Percentiles rank a stretch among this genome's conserved stretches.
These are phyloP conservation scores for Penicillium digitatum DNA, from an alignment of 2,329 filamentous ascomycete genomes.

Conservation along the genomic window DNA sequence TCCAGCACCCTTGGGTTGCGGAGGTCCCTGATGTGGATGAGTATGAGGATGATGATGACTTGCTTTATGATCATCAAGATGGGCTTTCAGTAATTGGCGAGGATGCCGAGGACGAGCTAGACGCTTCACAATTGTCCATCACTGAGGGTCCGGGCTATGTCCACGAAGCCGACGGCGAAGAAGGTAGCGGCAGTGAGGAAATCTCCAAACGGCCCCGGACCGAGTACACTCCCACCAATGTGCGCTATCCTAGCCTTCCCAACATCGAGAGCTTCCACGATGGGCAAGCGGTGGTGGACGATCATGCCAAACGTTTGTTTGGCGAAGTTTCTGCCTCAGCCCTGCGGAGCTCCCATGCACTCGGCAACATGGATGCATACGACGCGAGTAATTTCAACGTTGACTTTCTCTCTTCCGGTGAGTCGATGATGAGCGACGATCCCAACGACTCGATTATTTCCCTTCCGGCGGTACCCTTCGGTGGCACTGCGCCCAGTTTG, in stretches of 20 bases:
- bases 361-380: constrained; percentile 36
- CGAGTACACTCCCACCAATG: constrained; percentile 28
- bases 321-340: constrained; percentile 58
- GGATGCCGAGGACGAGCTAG: constrained; percentile 40
- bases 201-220: constrained; percentile 38
- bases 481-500: constrained; percentile 44
- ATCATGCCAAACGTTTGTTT: constrained; percentile 50
- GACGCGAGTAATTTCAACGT: constrained; percentile 35
- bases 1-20: constrained; percentile 70
- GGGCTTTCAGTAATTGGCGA: constrained; percentile 38
- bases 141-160: constrained; percentile 42
- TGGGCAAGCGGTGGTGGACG: constrained; percentile 22
- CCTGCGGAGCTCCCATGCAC: constrained; percentile 50
- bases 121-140: constrained; percentile 63
- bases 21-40: constrained; percentile 54
- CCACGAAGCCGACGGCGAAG: constrained; percentile 32
- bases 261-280: constrained; percentile 36
- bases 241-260: constrained; percentile 45
- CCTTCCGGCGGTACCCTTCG: constrained; percentile 34
- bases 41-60: constrained; percentile 57
- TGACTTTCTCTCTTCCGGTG: constrained; percentile 41
- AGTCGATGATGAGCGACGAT: constrained; percentile 39
- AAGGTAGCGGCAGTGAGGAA: constrained; percentile 33
- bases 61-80: constrained; percentile 48
- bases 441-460: constrained; percentile 38